Evolutionary conservation across 495 filamentous ascomycete species (phyloP), one percentile per base, ranked within the genome.

Genomic region (Penicillium waksmanii): DNA sequence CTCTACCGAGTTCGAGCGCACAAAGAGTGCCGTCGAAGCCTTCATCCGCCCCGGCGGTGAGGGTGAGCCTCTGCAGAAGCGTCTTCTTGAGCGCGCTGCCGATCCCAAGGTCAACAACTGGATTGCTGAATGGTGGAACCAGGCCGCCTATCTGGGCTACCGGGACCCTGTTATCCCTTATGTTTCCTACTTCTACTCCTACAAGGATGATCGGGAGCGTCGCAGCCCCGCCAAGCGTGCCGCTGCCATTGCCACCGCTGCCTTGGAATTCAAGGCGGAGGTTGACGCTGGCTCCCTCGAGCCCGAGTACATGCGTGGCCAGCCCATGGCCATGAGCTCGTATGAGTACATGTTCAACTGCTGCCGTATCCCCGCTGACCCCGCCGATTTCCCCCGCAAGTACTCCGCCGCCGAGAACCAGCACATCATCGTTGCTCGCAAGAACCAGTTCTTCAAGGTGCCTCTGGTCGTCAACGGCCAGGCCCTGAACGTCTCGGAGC

Each of bases 291-390:
- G 87, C 55, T 86, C 85, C 3, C 80, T 99, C 52, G 96, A 99
- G 79, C 96, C 96, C 11, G 96, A 99, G 77, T 97, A 97, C 80
- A 96, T 98, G 92, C 92, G 92, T 76, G 89, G 89, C 76, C 84
- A 90, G 57, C 96, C 96, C 54, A 91, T 97, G 70, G 94, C 92
- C 74, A 98, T 98, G 96, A 90, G 89, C 82, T 90, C 89, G 57
- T 97, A 97, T 81, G 82, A 97, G 79, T 99, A 89, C 86, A 98
- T 99, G 96, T 99, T 99, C 85, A 97, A 99, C 75, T 81, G 82
- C 73, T 91, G 87, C 78, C 89, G 96, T 58, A 85, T 97, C 34
- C 89, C 96, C n/a, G 87, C 86, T 53, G 89, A 88, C 65, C 85
- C 88, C 3, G 86, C 84, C 8, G 96, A 99, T 64, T 86, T 89